Conservation (phyloP, 2,329 filamentous ascomycete species). For the Berkeleyomyces basicola region DNA sequence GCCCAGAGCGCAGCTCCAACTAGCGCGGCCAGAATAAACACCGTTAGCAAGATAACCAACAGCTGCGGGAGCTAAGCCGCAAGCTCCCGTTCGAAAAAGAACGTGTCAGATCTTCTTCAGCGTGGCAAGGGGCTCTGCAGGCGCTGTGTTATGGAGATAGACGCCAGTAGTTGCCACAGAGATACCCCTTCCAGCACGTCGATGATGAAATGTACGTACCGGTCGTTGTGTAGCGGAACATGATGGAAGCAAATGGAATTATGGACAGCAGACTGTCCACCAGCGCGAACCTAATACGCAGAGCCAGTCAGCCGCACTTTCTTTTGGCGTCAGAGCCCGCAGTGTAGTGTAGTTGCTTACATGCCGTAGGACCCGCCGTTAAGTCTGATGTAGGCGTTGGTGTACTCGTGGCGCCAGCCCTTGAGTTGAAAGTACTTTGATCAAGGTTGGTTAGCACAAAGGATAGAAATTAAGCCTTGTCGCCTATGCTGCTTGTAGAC, state of each 20-base stretch:
- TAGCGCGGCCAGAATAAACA: slow-evolving; percentile 17
- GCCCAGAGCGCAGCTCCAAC: slow-evolving; percentile 93
- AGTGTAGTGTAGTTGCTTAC: slow-evolving; percentile 31
- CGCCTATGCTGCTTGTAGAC: not conserved
- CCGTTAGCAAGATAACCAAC: not conserved
- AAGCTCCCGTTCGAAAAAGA: too few relatives aligned
- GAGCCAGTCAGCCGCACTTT: not conserved
- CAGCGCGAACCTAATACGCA: slow-evolving; percentile 44
- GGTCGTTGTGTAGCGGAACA: slow-evolving; percentile 82
- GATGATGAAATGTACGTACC: slow-evolving; percentile 24
- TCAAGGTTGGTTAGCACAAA: slow-evolving; percentile 23
- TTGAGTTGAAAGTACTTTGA: slow-evolving; percentile 80
- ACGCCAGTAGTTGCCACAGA: not conserved
- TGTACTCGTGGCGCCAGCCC: slow-evolving; percentile 52
- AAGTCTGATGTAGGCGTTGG: slow-evolving; percentile 50
- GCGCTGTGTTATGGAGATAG: slow-evolving; percentile 13
- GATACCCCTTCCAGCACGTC: not conserved
- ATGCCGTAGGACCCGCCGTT: slow-evolving; percentile 65
- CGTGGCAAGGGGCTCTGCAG: not conserved
- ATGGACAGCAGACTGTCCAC: slow-evolving; percentile 70
- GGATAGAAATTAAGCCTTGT: not conserved
- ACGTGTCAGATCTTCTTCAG: not conserved
- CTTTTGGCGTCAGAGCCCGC: not conserved
- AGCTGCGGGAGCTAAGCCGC: not conserved
- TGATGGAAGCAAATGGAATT: slow-evolving; percentile 63